These are phyloP conservation scores for Bipolaris bicolor DNA, from an alignment of 2,329 filamentous ascomycete genomes.

Conservation along the genomic window DNA sequence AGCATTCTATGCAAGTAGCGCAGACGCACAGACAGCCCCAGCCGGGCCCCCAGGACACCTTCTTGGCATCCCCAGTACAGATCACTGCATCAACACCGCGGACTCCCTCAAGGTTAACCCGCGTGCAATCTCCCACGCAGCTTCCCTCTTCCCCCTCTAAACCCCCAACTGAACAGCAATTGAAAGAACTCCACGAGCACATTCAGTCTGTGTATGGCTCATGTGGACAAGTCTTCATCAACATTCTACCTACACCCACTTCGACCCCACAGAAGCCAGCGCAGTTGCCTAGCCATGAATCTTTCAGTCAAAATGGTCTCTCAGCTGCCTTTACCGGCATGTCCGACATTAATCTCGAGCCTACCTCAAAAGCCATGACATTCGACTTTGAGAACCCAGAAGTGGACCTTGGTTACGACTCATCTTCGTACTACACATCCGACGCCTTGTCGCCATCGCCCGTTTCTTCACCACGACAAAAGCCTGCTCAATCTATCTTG, in stretches of 20 bases:
- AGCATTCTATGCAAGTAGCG: conserved; percentile 87
- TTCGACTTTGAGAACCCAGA: conserved; percentile 51
- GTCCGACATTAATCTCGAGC: conserved; percentile 53
- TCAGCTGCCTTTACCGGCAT: conserved; percentile 65
- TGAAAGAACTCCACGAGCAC: conserved; percentile 53
- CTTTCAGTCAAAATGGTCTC: conserved; percentile 62
- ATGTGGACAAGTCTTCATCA: conserved; percentile 51
- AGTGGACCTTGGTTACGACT: conserved; percentile 55
- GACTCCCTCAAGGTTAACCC: conserved; percentile 42
- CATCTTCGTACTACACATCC: conserved; percentile 58
- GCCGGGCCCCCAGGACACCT: conserved; percentile 66
- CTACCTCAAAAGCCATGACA: conserved; percentile 47
- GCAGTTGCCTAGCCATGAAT: conserved; percentile 49
- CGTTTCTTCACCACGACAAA: conserved; percentile 45
- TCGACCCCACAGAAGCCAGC: conserved; percentile 54
- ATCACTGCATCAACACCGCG: conserved; percentile 44
- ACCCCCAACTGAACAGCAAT: conserved; percentile 48
- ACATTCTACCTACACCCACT: conserved; percentile 60
- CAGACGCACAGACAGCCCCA: conserved; percentile 85
- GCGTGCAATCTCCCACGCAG: conserved; percentile 43
- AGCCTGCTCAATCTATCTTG: conserved; percentile 42
- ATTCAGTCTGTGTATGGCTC: conserved; percentile 53
- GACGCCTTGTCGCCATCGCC: conserved; percentile 57
- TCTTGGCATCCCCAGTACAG: conserved; percentile 48
- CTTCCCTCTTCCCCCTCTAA: conserved; percentile 43